Evolutionary conservation across 148 eudicot genomes (phyloP).

Genomic region (Chenopodium berlandieri): DNA sequence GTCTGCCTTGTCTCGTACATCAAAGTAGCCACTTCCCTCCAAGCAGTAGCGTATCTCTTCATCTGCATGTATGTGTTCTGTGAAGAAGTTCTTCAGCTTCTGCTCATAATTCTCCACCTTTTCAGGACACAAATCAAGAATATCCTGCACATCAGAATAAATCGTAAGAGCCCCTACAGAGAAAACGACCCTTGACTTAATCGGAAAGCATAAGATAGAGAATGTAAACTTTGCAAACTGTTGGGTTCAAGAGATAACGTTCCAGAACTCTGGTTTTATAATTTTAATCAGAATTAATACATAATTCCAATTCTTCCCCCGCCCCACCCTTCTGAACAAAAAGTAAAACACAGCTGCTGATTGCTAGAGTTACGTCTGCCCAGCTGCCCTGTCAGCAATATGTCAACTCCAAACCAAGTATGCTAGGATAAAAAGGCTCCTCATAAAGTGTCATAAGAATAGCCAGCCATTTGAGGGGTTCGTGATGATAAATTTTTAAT

Average conservation of each 20-base stretch:
- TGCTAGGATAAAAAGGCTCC: neutral
- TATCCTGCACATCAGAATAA: constrained; percentile 46
- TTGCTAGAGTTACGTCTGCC: neutral
- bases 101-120: constrained; percentile 89
- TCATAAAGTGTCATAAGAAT: neutral
- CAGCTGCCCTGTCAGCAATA: neutral
- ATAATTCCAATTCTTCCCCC: neutral
- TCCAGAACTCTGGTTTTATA: neutral
- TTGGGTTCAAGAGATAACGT: neutral
- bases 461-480: neutral
- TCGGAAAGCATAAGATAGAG: neutral
- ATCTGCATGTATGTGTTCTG: constrained; percentile 87
- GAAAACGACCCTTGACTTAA: too few relatives aligned
- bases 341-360: neutral
- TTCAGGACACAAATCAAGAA: constrained; percentile 86
- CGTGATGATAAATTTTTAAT: too few relatives aligned
- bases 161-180: neutral
- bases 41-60: constrained; percentile 96
- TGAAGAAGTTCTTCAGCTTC: constrained; percentile 83
- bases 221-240: neutral
- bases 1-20: constrained; percentile 82
- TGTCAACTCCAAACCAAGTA: neutral
- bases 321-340: neutral
- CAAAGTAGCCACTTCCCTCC: constrained; percentile 90
- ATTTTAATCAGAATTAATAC: neutral